phyloP scores from a whole-genome alignment of 352 stramenopile species.

The Phytopythium sindhum region DNA sequence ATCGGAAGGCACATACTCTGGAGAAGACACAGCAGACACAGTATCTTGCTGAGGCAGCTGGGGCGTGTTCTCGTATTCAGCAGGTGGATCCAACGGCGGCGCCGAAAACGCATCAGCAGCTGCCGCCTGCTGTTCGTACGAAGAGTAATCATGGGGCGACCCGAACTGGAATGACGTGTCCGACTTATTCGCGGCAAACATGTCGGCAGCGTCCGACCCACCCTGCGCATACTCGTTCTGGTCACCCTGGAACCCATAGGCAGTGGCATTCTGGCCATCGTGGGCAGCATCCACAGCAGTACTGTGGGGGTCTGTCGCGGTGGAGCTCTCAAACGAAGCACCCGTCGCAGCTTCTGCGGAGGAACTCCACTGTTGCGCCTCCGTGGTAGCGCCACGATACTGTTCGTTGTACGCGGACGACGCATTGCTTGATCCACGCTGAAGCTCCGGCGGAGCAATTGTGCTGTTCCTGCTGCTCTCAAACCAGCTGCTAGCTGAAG shows the following conservation, averaged over 20 bases:
- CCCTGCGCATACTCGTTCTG: background rate
- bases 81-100: background rate
- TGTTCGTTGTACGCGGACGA: background rate
- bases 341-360: background rate
- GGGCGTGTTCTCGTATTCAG: background rate
- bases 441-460: background rate
- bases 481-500: constrained; percentile 5
- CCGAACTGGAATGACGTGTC: background rate
- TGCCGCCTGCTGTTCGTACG: background rate
- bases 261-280: background rate
- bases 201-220: background rate
- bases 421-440: constrained; percentile 3
- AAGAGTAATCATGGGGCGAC: background rate
- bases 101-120: background rate
- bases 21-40: background rate
- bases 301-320: background rate
- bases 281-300: background rate
- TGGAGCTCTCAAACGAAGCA: background rate
- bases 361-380: background rate
- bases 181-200: background rate
- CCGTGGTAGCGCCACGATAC: background rate
- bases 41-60: background rate
- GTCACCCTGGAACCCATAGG: background rate
- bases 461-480: constrained; percentile 1
- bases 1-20: background rate